Base-by-base conservation (phyloP, 805 yeast genomes). In the Maudiozyma pseudohumilis region DNA sequence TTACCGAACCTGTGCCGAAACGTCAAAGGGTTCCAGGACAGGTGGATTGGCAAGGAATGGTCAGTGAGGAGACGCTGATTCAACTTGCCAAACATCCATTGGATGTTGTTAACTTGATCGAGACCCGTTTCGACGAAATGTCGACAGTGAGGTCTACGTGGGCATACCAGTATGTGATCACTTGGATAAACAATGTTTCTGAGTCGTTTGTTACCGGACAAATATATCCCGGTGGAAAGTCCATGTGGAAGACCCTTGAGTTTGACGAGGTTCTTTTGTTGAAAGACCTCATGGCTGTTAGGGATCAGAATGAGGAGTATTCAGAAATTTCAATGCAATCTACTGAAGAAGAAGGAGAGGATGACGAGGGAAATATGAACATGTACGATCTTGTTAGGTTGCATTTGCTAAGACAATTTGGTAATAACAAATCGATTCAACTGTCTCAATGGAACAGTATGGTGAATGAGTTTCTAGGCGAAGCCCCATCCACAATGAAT, bases 121-220 rank as follows among this genome's bases (percentile, higher is more conserved):
- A 36, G 18, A 3, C 16, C 6, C 29, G 29, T 20, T 32, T 45
- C 27, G 44, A 39, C 21, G 39, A 38, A 23, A 17, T 38, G 6
- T 34, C 40, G 10, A 43, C 41, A 8, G 33, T 58, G 22, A 20
- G 49, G 9, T 25, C 33, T 18, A 40, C 45, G 7, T 59, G 62
- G 63, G 40, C 45, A 16, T 60, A 55, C 35, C 63, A 60, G 35
- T 57, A 51, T 31, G 53, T 54, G 18, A 44, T 59, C 9, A 46
- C 53, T 13, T 60, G 63, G 59, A 45, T 59, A n/a, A 52, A 55
- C 35, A 52, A 50, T 36, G 60, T 56, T 5, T 52, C 58, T 33
- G 53, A 53, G 20, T 56, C 62, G 5, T 55, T 39, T 38, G 32
- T 35, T 11, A 39, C 45, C n/a, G 40, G 35, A 2, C 34, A 19